Evolutionary conservation across 2,329 filamentous ascomycete species (phyloP).

Genomic region (Alternaria viburni): DNA sequence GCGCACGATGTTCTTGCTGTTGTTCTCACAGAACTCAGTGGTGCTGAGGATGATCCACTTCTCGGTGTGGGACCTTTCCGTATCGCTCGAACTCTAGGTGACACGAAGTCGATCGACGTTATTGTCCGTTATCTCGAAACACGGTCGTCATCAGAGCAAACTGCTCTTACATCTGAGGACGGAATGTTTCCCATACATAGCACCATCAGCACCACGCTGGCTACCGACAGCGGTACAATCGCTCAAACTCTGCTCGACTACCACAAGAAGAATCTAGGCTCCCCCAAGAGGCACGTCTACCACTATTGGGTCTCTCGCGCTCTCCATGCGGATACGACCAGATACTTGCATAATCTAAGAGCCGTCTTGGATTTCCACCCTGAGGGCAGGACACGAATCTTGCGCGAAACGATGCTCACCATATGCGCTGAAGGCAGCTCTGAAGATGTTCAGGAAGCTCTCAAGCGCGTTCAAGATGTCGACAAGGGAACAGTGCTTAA

Average conservation of each 20-base stretch:
- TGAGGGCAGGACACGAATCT: background rate
- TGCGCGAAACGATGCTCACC: background rate
- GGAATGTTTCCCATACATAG: background rate
- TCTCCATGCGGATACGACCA: background rate
- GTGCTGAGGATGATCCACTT: fast-evolving
- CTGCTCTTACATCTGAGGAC: background rate
- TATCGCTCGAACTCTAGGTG: background rate
- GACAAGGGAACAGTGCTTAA: background rate
- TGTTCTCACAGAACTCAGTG: background rate
- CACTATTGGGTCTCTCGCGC: background rate
- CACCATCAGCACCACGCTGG: background rate
- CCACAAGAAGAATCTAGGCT: background rate
- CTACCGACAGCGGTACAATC: background rate
- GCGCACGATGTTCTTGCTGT: background rate
- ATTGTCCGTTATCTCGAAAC: background rate
- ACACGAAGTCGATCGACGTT: background rate
- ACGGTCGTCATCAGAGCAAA: fast-evolving
- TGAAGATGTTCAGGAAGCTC: background rate
- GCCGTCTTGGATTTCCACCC: background rate
- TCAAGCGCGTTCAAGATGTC: background rate
- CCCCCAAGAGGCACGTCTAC: background rate
- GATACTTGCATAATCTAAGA: background rate
- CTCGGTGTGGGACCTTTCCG: fast-evolving
- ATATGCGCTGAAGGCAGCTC: background rate
- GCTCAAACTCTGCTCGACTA: background rate